phyloP scores from a whole-genome alignment of 1,139 yeast species.

The Kurtzmaniella quercitrusa region DNA sequence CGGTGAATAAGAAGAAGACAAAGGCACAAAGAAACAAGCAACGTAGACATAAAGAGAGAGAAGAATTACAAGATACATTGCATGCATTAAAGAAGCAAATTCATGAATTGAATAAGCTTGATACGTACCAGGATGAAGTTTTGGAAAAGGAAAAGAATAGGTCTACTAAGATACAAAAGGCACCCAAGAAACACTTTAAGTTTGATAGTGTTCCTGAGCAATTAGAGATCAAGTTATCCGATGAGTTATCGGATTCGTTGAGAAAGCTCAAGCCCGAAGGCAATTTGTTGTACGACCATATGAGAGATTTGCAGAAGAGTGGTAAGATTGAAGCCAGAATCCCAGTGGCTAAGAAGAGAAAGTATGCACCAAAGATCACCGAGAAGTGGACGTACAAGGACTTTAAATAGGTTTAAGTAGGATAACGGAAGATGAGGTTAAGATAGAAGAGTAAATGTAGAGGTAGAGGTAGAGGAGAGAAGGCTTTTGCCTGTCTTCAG shows the following conservation, averaged over 20 bases:
- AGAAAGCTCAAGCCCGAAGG: conserved; percentile 91
- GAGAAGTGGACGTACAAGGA: conserved; percentile 94
- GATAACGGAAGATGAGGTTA: neutral
- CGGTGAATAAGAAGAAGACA: conserved; percentile 68
- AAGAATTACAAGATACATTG: conserved; percentile 52
- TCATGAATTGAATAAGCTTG: conserved; percentile 52
- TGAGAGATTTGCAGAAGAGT: conserved; percentile 73
- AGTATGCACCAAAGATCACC: conserved; percentile 67
- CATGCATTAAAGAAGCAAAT: conserved; percentile 55
- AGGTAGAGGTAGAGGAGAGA: too few relatives aligned
- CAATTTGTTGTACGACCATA: conserved; percentile 73
- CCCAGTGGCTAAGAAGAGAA: conserved; percentile 63
- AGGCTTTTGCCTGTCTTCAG: too few relatives aligned
- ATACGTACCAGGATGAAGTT: conserved; percentile 15
- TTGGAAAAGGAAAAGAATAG: conserved; percentile 14
- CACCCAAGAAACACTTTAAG: conserved; percentile 41
- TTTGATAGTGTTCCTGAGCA: conserved; percentile 59
- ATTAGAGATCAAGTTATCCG: conserved; percentile 82
- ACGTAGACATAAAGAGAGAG: conserved; percentile 58
- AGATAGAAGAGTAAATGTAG: neutral
- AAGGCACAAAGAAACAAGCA: conserved; percentile 71
- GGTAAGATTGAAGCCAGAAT: conserved; percentile 87
- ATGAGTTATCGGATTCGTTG: conserved; percentile 82
- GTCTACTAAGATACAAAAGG: conserved; percentile 22
- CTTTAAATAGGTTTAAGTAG: conserved; percentile 46